phyloP scores from a whole-genome alignment of 805 yeast species.

The Ogataea paraovalis region DNA sequence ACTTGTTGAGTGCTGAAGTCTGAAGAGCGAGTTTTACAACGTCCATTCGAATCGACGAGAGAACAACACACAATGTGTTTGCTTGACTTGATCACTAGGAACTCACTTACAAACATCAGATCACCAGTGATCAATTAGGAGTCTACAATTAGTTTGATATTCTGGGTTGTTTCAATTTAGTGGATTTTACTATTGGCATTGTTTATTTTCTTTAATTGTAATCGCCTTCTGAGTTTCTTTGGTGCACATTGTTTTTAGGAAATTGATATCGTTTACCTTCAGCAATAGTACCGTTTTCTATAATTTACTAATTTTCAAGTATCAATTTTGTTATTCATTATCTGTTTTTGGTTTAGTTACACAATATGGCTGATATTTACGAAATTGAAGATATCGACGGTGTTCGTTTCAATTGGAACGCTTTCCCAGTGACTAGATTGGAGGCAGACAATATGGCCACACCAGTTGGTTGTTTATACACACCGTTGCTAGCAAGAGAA shows the following conservation, averaged over 20 bases:
- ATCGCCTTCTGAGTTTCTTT: too few relatives aligned
- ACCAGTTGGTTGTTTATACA: slow-evolving; percentile 90
- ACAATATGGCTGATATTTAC: slow-evolving; percentile 44
- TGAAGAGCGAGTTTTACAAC: background rate
- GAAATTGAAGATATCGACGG: slow-evolving; percentile 61
- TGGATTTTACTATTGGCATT: too few relatives aligned
- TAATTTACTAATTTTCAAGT: too few relatives aligned
- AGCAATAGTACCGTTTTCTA: too few relatives aligned
- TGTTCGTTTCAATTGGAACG: slow-evolving; percentile 75
- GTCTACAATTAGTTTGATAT: too few relatives aligned
- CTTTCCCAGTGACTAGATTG: slow-evolving; percentile 81
- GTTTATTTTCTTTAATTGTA: too few relatives aligned
- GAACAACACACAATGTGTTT: background rate
- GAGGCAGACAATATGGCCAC: slow-evolving; percentile 91
- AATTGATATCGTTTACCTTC: too few relatives aligned
- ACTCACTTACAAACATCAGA: background rate
- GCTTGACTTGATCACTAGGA: background rate
- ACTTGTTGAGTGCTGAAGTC: background rate
- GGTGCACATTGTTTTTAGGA: too few relatives aligned
- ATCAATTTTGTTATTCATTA: background rate
- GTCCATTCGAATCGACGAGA: background rate
- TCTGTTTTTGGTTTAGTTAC: background rate
- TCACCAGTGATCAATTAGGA: background rate
- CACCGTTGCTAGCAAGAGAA: slow-evolving; percentile 82
- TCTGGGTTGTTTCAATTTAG: too few relatives aligned